Conservation (phyloP, 2,329 filamentous ascomycete species). For the Stachybotrys chlorohalonatus region DNA sequence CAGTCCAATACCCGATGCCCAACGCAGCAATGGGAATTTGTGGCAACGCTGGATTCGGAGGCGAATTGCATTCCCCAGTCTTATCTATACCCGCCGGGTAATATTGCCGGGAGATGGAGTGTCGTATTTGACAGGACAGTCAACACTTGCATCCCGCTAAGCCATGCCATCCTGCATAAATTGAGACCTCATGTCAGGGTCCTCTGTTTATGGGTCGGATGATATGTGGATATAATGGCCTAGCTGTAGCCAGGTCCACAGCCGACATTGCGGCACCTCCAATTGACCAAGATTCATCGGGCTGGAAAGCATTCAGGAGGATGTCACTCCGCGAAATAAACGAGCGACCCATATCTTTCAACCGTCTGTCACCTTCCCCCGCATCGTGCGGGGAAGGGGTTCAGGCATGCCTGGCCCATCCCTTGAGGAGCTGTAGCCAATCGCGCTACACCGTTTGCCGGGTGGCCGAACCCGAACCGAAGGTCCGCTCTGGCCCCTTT, state of each 20-base stretch:
- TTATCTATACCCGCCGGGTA: not conserved
- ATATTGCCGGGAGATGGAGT: not conserved
- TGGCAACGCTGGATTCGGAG: not conserved
- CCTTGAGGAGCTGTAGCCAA: not conserved
- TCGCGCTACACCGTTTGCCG: not conserved
- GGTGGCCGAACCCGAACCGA: not conserved
- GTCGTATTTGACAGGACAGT: not conserved
- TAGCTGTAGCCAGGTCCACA: not conserved
- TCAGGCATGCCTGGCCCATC: not conserved
- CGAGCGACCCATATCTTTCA: not conserved
- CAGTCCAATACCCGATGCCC: not conserved
- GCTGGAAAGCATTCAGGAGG: not conserved
- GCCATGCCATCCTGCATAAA: not conserved
- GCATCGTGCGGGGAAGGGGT: not conserved
- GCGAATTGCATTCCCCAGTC: not conserved
- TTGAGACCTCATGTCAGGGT: not conserved
- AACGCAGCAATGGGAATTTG: not conserved
- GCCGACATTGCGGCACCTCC: not conserved
- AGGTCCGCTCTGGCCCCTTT: not conserved
- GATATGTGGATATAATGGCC: not conserved
- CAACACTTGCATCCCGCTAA: not conserved
- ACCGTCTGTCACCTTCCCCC: not conserved
- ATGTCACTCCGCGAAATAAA: not conserved
- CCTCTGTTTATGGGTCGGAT: not conserved
- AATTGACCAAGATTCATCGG: not conserved